phyloP scores from a whole-genome alignment of 1,284 basidiomycete species.

The Cryptococcus sp. region DNA sequence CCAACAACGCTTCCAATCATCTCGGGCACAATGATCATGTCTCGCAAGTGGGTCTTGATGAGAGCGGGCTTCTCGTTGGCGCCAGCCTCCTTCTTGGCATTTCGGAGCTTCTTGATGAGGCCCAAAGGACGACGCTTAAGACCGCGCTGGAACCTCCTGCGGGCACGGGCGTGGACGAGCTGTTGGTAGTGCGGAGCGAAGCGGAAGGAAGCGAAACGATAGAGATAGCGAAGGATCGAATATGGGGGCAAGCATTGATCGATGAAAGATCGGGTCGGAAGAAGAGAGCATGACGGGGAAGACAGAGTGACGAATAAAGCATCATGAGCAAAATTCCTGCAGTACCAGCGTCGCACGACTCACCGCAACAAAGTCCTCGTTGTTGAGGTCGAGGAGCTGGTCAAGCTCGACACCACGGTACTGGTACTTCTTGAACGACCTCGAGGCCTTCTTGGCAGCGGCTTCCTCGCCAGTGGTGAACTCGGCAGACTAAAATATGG shows the following conservation, averaged over 20 bases:
- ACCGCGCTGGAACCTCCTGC: constrained; percentile 97
- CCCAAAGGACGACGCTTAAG: constrained; percentile 98
- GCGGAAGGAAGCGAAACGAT: background rate
- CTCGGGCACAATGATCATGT: constrained; percentile 99
- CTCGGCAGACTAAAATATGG: constrained; percentile 57
- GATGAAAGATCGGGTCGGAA: background rate
- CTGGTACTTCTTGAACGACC: constrained; percentile 98
- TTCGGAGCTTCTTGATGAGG: constrained; percentile 99
- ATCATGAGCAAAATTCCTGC: too few species aligned
- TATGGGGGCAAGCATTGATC: background rate
- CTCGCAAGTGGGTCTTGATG: constrained; percentile 98
- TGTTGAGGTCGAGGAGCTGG: constrained; percentile 93
- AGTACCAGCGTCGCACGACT: constrained; percentile 12
- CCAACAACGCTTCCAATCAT: constrained; percentile 98
- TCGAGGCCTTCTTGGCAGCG: constrained; percentile 94
- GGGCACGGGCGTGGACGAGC: constrained; percentile 98
- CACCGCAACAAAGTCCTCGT: constrained; percentile 71
- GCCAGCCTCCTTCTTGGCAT: constrained; percentile 97
- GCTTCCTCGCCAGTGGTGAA: constrained; percentile 85
- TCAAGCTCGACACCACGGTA: constrained; percentile 98
- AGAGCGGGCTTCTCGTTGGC: constrained; percentile 98
- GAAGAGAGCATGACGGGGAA: constrained; percentile 1
- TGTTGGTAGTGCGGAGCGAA: constrained; percentile 54
- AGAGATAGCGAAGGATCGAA: background rate
- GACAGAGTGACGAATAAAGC: too few species aligned